These are phyloP conservation scores for Talaromyces sp. DNA, from an alignment of 2,329 filamentous ascomycete species.

Conservation along the genomic window DNA sequence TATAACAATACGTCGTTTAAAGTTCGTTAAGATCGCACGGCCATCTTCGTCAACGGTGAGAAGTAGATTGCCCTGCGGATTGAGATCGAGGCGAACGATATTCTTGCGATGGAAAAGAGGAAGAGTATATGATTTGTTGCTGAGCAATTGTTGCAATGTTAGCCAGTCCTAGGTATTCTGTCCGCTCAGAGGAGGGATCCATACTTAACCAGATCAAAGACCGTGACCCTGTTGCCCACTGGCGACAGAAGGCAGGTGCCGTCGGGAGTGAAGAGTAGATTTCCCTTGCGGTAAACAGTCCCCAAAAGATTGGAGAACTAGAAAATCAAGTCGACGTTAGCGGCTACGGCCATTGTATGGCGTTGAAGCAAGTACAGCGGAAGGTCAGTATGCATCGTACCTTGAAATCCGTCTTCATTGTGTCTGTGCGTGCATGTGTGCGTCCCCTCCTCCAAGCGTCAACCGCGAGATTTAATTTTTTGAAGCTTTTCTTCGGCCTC, in stretches of 20 bases:
- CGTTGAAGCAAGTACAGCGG: not conserved
- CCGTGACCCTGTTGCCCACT: slow-evolving; percentile 89
- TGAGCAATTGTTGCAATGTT: slow-evolving; percentile 15
- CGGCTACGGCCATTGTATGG: not conserved
- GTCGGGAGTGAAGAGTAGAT: slow-evolving; percentile 92
- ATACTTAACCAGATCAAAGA: slow-evolving; percentile 95
- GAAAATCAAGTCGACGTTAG: slow-evolving; percentile 10
- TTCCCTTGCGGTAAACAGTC: slow-evolving; percentile 97
- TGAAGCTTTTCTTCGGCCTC: slow-evolving; percentile 13
- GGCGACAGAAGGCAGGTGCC: slow-evolving; percentile 93
- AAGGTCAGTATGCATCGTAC: slow-evolving; percentile 43
- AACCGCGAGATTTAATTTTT: slow-evolving; percentile 13
- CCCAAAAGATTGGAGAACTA: slow-evolving; percentile 98
- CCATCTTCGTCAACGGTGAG: slow-evolving; percentile 93
- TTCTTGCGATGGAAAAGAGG: slow-evolving; percentile 84
- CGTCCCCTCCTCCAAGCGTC: slow-evolving; percentile 4
- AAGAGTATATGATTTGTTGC: slow-evolving; percentile 51
- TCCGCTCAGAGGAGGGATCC: slow-evolving; percentile 10
- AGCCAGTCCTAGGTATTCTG: not conserved
- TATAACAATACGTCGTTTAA: slow-evolving; percentile 75
- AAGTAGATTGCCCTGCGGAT: slow-evolving; percentile 84
- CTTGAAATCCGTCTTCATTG: slow-evolving; percentile 99
- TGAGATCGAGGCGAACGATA: slow-evolving; percentile 80
- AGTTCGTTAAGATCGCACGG: slow-evolving; percentile 85
- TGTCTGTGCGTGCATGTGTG: not conserved